Conservation (phyloP, 495 filamentous ascomycete species). For the Aspergillus bertholletiae region DNA sequence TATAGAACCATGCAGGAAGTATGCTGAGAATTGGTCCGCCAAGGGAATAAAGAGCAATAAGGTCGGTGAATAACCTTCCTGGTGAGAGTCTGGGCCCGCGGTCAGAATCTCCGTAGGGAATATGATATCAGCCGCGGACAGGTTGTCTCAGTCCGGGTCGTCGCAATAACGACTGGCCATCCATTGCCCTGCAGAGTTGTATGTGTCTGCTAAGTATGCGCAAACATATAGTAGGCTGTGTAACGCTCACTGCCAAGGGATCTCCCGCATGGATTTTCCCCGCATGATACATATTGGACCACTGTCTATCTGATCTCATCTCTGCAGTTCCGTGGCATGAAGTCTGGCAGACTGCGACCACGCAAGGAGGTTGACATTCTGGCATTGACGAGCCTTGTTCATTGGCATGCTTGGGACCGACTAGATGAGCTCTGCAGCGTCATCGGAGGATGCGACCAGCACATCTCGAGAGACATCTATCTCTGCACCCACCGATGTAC, state of each 20-base stretch:
- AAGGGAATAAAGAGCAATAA: not conserved
- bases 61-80: not conserved
- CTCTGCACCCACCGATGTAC: not conserved
- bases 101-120: not conserved
- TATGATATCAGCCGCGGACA: not conserved
- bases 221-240: not conserved
- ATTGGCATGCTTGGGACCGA: not conserved
- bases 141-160: not conserved
- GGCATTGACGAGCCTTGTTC: too few relatives aligned
- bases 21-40: not conserved
- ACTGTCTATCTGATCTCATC: not conserved
- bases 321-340: not conserved
- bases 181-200: not conserved
- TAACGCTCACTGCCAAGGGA: conserved; percentile 3
- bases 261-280: conserved; percentile 7
- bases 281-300: too few relatives aligned
- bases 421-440: not conserved
- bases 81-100: not conserved
- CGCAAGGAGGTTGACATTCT: too few relatives aligned
- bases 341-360: too few relatives aligned
- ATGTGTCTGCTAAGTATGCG: not conserved
- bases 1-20: not conserved
- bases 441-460: not conserved
- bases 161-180: not conserved
- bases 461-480: not conserved